These are phyloP conservation scores for Coemansia sp. DNA, from an alignment of 192 early-diverging fungal species.

Conservation along the genomic window DNA sequence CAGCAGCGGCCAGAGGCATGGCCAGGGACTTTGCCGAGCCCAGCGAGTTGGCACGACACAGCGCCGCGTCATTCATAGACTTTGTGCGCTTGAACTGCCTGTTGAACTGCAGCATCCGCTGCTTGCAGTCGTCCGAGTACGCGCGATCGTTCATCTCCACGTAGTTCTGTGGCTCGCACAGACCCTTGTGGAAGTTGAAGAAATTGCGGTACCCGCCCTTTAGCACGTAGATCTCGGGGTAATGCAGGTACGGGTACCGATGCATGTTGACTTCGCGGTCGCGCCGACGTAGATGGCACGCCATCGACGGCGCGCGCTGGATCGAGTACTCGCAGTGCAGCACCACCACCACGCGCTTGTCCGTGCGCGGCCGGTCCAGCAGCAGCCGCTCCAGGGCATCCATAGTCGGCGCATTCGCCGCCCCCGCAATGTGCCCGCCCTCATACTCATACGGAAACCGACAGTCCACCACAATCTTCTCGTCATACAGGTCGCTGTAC, in stretches of 20 bases:
- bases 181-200: slow-evolving; percentile 54
- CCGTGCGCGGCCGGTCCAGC: slow-evolving; percentile 45
- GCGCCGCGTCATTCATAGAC: slow-evolving; percentile 41
- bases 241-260: slow-evolving; percentile 71
- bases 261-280: slow-evolving; percentile 69
- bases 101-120: slow-evolving; percentile 52
- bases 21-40: background rate
- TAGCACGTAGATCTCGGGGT: slow-evolving; percentile 83
- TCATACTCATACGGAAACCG: slow-evolving; percentile 84
- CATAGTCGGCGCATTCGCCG: slow-evolving; percentile 64
- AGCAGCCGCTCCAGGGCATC: slow-evolving; percentile 60
- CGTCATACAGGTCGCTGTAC: slow-evolving; percentile 56
- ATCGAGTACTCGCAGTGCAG: slow-evolving; percentile 87
- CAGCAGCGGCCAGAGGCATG: too few relatives aligned
- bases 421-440: slow-evolving; percentile 75
- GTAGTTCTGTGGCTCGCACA: slow-evolving; percentile 72
- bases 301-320: slow-evolving; percentile 80
- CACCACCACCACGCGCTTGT: slow-evolving; percentile 58
- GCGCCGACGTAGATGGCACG: slow-evolving; percentile 64
- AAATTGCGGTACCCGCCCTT: slow-evolving; percentile 80
- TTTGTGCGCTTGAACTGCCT: slow-evolving; percentile 55
- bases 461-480: slow-evolving; percentile 72
- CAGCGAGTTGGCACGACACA: too few relatives aligned
- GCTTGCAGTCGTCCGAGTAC: slow-evolving; percentile 52
- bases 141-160: slow-evolving; percentile 73